Conservation (phyloP, 768 basidiomycete species). For the Pisolithus marmoratus region DNA sequence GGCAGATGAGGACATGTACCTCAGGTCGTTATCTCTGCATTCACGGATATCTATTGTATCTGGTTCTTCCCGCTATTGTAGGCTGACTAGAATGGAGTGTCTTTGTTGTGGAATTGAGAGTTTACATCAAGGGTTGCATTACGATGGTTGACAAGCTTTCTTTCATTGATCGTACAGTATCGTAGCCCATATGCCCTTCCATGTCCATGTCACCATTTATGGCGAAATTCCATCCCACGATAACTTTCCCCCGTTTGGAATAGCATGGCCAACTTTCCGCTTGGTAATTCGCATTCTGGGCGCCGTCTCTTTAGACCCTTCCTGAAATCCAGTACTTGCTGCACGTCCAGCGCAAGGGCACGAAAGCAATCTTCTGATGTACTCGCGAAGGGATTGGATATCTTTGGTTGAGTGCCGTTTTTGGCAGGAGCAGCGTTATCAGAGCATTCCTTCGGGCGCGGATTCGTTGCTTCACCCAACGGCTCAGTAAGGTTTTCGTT, state of each 20-base stretch:
- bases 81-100: no score
- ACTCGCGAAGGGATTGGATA: background rate
- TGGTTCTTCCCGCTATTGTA: no score
- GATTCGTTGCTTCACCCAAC: background rate
- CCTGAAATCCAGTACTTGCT: slow-evolving; percentile 14
- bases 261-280: slow-evolving; percentile 10
- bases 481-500: no score
- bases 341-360: slow-evolving; percentile 12
- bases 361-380: background rate
- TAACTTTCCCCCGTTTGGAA: slow-evolving; percentile 19
- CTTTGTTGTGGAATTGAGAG: no score
- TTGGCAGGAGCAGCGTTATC: slow-evolving; percentile 9
- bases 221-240: slow-evolving; percentile 18
- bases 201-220: slow-evolving; percentile 17
- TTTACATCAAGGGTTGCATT: no score
- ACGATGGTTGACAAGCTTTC: no score
- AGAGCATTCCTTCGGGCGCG: no score
- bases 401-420: background rate
- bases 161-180: background rate
- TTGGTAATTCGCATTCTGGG: slow-evolving; percentile 1
- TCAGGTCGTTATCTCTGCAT: no score
- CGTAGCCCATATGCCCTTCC: background rate
- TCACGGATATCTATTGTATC: no score
- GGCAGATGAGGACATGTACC: no score
- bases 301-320: background rate